Evolutionary conservation across 2,329 filamentous ascomycete genomes (phyloP).

Genomic region (Penicillium polonicum): DNA sequence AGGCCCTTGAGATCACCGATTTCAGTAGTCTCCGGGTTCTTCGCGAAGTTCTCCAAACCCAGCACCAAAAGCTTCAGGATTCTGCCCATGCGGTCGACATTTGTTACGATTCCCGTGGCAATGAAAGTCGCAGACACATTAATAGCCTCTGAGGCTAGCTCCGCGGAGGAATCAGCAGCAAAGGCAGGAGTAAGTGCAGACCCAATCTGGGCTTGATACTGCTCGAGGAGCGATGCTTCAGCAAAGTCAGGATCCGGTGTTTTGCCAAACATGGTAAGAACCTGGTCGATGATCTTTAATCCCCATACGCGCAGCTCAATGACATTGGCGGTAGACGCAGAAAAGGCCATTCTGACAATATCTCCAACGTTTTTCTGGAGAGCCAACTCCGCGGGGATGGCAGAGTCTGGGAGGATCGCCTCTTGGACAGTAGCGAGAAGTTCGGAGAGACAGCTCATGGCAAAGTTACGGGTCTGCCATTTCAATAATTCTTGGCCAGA

Average conservation of each 20-base stretch:
- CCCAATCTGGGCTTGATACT: constrained; percentile 97
- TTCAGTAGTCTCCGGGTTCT: constrained; percentile 73
- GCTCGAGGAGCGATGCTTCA: constrained; percentile 93
- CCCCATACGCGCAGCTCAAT: constrained; percentile 87
- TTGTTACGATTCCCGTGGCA: constrained; percentile 92
- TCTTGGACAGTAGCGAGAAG: constrained; percentile 76
- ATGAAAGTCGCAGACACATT: constrained; percentile 99
- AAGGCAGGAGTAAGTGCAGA: constrained; percentile 96
- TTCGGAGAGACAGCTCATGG: constrained; percentile 83
- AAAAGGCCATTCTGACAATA: constrained; percentile 95
- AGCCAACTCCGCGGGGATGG: constrained; percentile 72
- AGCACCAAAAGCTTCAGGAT: constrained; percentile 91
- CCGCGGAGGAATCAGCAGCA: constrained; percentile 90
- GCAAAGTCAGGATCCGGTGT: constrained; percentile 94
- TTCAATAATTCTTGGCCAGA: constrained; percentile 81
- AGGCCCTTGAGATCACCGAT: constrained; percentile 92
- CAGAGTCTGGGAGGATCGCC: constrained; percentile 73
- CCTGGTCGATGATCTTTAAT: constrained; percentile 86
- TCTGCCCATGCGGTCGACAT: constrained; percentile 96
- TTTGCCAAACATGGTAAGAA: constrained; percentile 94
- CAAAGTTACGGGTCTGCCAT: constrained; percentile 95
- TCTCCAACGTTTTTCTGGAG: constrained; percentile 84
- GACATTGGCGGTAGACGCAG: constrained; percentile 90
- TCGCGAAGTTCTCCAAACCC: constrained; percentile 87
- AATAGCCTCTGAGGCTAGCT: constrained; percentile 91